phyloP scores from a whole-genome alignment of 768 basidiomycete species.

The Podaxis sp. region DNA sequence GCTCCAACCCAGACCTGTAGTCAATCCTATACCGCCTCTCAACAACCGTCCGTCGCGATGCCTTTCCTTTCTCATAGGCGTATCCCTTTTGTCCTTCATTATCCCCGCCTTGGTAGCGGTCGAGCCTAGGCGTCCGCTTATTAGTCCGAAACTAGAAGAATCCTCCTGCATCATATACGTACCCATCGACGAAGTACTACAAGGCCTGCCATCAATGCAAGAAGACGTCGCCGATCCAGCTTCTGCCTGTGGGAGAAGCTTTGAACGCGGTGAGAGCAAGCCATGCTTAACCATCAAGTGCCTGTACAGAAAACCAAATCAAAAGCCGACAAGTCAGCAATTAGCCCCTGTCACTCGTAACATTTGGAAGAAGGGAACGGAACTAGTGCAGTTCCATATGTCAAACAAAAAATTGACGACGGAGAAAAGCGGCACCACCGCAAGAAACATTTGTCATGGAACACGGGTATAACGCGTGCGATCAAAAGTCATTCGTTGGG shows the following conservation, averaged over 20 bases:
- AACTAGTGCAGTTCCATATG: background rate
- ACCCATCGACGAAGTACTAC: conserved; percentile 36
- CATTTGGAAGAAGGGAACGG: background rate
- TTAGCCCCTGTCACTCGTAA: background rate
- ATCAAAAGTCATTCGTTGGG: background rate
- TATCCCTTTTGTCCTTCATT: conserved; percentile 58
- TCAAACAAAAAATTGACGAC: background rate
- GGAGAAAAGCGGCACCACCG: background rate
- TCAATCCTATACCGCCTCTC: conserved; percentile 64
- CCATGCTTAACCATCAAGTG: conserved; percentile 69
- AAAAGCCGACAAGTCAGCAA: background rate
- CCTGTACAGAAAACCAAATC: conserved; percentile 29
- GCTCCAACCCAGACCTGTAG: conserved; percentile 75
- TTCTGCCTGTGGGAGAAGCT: conserved; percentile 45
- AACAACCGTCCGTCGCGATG: conserved; percentile 63
- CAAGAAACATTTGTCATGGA: background rate
- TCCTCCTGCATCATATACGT: conserved; percentile 12
- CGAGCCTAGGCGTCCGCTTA: conserved; percentile 18
- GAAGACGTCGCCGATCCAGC: conserved; percentile 23
- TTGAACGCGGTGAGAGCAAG: conserved; percentile 65
- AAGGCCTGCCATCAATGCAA: conserved; percentile 24
- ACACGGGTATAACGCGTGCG: background rate
- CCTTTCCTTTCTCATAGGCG: conserved; percentile 51
- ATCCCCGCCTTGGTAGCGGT: conserved; percentile 38
- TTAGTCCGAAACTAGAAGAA: background rate